Conservation (phyloP, 306 rosid genomes). For the Ammopiptanthus mongolicus region DNA sequence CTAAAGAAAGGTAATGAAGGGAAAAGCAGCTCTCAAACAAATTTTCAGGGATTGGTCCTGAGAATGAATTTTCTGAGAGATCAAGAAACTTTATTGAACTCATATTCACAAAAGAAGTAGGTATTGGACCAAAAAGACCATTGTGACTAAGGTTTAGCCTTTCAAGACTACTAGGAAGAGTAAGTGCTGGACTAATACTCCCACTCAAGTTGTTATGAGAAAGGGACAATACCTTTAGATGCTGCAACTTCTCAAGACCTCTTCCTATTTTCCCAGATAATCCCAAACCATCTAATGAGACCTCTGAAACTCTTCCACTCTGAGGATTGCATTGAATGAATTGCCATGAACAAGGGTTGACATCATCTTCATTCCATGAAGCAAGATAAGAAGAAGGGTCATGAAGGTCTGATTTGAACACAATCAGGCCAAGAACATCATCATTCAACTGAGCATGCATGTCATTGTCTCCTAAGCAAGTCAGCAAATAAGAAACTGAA, state of each 20-base stretch:
- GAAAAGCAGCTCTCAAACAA: constrained; percentile 41
- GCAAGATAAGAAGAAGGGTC: constrained; percentile 68
- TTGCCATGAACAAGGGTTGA: constrained; percentile 67
- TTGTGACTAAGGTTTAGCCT: constrained; percentile 68
- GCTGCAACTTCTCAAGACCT: constrained; percentile 69
- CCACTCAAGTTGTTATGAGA: constrained; percentile 66
- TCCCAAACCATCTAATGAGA: constrained; percentile 51
- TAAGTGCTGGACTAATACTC: constrained; percentile 41
- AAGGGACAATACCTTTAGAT: constrained; percentile 57
- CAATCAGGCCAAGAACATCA: constrained; percentile 82
- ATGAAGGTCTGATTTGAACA: constrained; percentile 72
- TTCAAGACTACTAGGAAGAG: constrained; percentile 45
- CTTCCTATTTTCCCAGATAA: constrained; percentile 67
- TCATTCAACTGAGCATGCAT: constrained; percentile 46
- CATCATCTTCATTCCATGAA: constrained; percentile 89
- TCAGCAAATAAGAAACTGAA: constrained; percentile 13
- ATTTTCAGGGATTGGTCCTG: constrained; percentile 49
- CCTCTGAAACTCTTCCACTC: constrained; percentile 50
- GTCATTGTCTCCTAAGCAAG: constrained; percentile 27
- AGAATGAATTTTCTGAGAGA: constrained; percentile 61
- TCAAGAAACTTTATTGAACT: constrained; percentile 56
- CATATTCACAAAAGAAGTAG: constrained; percentile 47
- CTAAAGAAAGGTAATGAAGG: constrained; percentile 56
- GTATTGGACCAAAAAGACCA: constrained; percentile 48
- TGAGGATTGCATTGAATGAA: constrained; percentile 51